These are phyloP conservation scores for Peniophora sp. DNA, from an alignment of 1,284 basidiomycete species.

Conservation along the genomic window DNA sequence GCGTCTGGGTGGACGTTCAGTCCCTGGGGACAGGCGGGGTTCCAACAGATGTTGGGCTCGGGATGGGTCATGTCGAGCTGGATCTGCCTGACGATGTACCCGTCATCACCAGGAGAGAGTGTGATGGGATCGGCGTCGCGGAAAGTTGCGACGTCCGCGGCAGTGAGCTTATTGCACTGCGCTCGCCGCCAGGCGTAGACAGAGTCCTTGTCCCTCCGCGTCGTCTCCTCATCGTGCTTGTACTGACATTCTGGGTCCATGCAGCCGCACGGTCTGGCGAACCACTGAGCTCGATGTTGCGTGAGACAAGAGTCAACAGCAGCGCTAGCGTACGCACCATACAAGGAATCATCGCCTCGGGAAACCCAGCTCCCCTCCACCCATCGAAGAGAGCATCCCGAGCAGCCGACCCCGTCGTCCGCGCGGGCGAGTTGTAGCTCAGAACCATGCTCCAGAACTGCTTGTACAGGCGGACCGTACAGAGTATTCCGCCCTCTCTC, in stretches of 20 bases:
- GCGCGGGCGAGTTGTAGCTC: neutral
- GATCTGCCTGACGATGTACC: neutral
- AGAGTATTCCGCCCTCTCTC: neutral
- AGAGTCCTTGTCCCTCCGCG: neutral
- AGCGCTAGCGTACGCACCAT: neutral
- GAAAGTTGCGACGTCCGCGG: neutral
- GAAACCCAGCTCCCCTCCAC: neutral
- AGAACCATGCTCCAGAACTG: neutral
- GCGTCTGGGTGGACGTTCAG: neutral
- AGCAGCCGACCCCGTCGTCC: neutral
- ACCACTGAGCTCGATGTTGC: neutral
- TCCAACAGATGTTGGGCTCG: neutral
- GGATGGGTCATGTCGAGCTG: neutral
- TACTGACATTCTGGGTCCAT: neutral
- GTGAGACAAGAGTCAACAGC: neutral
- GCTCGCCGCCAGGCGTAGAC: neutral
- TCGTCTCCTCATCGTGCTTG: neutral
- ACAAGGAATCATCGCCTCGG: neutral
- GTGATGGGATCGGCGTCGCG: neutral
- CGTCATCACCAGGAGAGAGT: neutral
- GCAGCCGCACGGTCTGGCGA: neutral
- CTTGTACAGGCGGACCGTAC: neutral
- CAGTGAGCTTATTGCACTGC: neutral
- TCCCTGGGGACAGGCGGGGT: neutral
- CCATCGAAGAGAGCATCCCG: neutral